phyloP scores from a whole-genome alignment of 805 yeast species.

The Ogataea paraovalis region DNA sequence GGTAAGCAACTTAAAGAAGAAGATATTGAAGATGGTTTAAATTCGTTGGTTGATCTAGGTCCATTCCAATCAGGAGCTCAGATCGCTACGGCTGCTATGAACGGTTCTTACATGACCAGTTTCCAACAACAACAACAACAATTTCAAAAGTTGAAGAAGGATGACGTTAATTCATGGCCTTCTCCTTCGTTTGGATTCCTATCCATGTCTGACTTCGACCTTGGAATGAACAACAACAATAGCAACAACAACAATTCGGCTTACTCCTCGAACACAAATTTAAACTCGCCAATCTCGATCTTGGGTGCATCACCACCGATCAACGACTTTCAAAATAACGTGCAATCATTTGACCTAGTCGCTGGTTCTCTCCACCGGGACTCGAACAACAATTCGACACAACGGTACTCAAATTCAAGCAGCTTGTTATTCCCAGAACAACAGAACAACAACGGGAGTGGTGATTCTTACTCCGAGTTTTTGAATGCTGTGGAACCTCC shows the following conservation, averaged over 20 bases:
- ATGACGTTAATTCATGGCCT: background rate
- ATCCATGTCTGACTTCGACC: slow-evolving; percentile 21
- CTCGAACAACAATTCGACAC: background rate
- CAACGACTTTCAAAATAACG: background rate
- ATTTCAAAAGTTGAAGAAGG: background rate
- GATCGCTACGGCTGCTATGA: slow-evolving; percentile 28
- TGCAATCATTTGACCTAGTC: background rate
- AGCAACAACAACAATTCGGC: background rate
- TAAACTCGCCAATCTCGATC: slow-evolving; percentile 14
- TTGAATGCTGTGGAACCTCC: slow-evolving; percentile 14
- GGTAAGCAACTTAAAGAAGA: background rate
- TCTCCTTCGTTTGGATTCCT: background rate
- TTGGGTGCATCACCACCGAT: slow-evolving; percentile 15
- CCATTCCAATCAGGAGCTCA: slow-evolving; percentile 31
- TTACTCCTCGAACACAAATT: slow-evolving; percentile 1
- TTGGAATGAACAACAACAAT: slow-evolving; percentile 3
- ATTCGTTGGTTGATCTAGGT: slow-evolving; percentile 20
- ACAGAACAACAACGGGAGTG: background rate
- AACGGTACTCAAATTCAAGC: background rate
- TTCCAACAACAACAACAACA: background rate
- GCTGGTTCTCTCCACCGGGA: background rate
- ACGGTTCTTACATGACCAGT: slow-evolving; percentile 14
- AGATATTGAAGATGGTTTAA: slow-evolving; percentile 2
- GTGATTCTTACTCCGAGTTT: slow-evolving; percentile 13
- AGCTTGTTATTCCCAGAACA: background rate